Evolutionary conservation across 1,139 yeast species (phyloP), one percentile per base, ranked within the genome.

Genomic region (Blastobotrys illinoisensis): DNA sequence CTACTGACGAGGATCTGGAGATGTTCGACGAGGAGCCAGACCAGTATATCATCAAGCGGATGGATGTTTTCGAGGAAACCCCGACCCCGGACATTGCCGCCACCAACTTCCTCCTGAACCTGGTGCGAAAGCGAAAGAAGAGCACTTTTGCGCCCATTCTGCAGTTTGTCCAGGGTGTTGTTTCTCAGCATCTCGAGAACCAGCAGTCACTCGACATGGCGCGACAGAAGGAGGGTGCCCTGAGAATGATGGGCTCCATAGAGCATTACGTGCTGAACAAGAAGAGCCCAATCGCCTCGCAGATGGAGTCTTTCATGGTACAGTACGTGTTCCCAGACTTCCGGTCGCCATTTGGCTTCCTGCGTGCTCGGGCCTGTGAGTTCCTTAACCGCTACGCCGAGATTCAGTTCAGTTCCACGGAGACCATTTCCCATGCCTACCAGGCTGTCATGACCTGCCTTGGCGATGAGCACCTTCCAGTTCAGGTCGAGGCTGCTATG

Each of bases 1-100:
- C 96, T 9, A 77, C 80, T 19, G 87, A 86, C 57, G 81, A 79
- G 11, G 82, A 81, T 23, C 74, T 90, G 57, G 96, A 88, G 60
- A 72, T 82, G 40, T 91, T 88, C 72, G 96, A 90, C 59, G 82
- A 80, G 58, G 98, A 93, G 66, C 98, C 98, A 5, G 87, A 82
- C 56, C 97, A 91, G 69, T 93, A 90, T 67, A 87, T 93, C 59
- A 91, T 88, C 69, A 78, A 86, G 62, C 82, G 83, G 56, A 78
- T 89, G 65, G 96, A 89, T 67, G 73, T 83, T 56, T 83, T 81
- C 64, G 83, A 87, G 60, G 95, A 88, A 60, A 78, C 81, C 44
- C 79, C 81, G 49, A 85, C 93, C 11, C 82, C 95, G 0, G 96
- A 88, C 64, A 82, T 82, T 46, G 96, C 96, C 0, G 85, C 97